Conservation (phyloP, 2,329 filamentous ascomycete species). For the Sphaerulina vaccinii region DNA sequence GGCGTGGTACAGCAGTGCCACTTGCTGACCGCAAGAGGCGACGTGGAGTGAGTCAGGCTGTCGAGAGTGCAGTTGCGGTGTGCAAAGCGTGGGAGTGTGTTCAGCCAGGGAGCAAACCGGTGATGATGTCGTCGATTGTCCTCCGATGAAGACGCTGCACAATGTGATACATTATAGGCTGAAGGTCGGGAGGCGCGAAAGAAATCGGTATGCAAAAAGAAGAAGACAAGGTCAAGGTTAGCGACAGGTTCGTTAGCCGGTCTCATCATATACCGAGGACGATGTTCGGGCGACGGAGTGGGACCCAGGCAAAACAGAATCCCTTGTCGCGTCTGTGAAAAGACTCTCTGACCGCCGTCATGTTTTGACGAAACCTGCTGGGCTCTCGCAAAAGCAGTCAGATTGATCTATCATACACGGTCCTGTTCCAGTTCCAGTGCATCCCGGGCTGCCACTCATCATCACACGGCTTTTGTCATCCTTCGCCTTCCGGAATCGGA, state of each 20-base stretch:
- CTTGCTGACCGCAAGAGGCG: background rate
- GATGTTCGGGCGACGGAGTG: background rate
- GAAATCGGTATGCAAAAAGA: background rate
- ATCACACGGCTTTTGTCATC: slow-evolving; percentile 18
- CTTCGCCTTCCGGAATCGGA: slow-evolving; percentile 11
- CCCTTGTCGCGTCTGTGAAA: background rate
- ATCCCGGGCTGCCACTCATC: slow-evolving; percentile 7
- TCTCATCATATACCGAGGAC: background rate
- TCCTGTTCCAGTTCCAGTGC: slow-evolving; percentile 12
- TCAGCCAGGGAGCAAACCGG: background rate
- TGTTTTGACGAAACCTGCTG: background rate
- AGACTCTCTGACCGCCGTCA: background rate
- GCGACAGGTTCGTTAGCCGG: background rate
- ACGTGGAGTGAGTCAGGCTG: background rate
- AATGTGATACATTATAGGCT: background rate
- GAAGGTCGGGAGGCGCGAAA: background rate
- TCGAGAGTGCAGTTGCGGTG: background rate
- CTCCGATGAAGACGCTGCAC: background rate
- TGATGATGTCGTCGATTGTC: background rate
- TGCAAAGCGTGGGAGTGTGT: background rate
- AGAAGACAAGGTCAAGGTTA: background rate
- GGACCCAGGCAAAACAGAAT: background rate
- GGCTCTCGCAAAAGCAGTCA: slow-evolving; percentile 9
- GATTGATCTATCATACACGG: slow-evolving; percentile 16
- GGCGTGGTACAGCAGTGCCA: background rate